A percentile compares a stretch with the other conserved stretches of the same genome.
Conservation (phyloP, 2,329 filamentous ascomycete species). For the Ophiostoma quercus region DNA sequence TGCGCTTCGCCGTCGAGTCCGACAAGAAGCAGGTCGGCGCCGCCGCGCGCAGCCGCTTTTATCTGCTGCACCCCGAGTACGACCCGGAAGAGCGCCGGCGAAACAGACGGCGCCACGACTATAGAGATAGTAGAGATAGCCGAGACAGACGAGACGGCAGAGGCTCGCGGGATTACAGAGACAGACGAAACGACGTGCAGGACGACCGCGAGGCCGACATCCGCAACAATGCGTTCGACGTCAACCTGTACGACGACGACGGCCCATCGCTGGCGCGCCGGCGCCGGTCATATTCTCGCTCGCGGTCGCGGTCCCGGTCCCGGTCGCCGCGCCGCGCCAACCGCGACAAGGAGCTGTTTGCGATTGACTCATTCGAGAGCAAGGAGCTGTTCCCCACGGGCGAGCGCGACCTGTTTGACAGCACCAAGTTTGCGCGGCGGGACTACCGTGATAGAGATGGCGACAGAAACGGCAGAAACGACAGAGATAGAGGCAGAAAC, state of each 20-base stretch:
- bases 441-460: slow-evolving; percentile 37
- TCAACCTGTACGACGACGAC: slow-evolving; percentile 59
- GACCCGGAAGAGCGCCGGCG: slow-evolving; percentile 69
- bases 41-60: slow-evolving; percentile 78
- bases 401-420: neutral
- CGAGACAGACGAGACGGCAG: slow-evolving; percentile 20
- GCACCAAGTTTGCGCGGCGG: neutral
- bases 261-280: slow-evolving; percentile 27
- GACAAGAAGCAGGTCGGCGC: slow-evolving; percentile 80
- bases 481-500: slow-evolving; percentile 29
- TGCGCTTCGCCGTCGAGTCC: slow-evolving; percentile 66
- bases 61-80: slow-evolving; percentile 83
- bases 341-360: slow-evolving; percentile 60
- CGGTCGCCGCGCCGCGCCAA: slow-evolving; percentile 36
- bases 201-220: slow-evolving; percentile 47
- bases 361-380: slow-evolving; percentile 32
- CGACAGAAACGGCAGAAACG: slow-evolving; percentile 30
- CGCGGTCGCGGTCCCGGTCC: slow-evolving; percentile 17
- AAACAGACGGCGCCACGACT: slow-evolving; percentile 24
- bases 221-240: slow-evolving; percentile 56
- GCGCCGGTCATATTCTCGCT: slow-evolving; percentile 22
- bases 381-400: slow-evolving; percentile 25
- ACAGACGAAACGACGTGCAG: slow-evolving; percentile 34
- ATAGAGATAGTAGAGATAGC: slow-evolving; percentile 29
- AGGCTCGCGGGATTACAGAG: slow-evolving; percentile 30